These are phyloP conservation scores for Flaveria ramosissima DNA, from an alignment of 129 eudicot genomes.

Conservation along the genomic window DNA sequence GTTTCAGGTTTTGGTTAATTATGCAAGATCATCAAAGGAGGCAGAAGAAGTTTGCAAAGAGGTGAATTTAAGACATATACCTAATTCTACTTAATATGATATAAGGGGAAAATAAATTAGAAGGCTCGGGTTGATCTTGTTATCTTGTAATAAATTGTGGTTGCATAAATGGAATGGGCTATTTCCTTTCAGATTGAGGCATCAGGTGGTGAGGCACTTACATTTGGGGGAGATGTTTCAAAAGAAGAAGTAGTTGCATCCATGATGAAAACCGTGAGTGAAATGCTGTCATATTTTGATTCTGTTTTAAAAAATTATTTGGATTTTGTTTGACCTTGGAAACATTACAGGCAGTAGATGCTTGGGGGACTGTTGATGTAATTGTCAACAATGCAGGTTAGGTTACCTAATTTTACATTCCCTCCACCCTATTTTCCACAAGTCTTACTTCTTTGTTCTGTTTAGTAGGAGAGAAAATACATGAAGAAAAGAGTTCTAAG, in stretches of 20 bases:
- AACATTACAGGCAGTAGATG: slow-evolving; percentile 81
- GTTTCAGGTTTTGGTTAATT: slow-evolving; percentile 86
- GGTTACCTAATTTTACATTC: slow-evolving; percentile 45
- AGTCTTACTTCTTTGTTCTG: neutral
- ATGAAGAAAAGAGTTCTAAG: slow-evolving; percentile 13
- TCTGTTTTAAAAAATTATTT: neutral
- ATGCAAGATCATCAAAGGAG: slow-evolving; percentile 97
- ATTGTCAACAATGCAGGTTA: slow-evolving; percentile 95
- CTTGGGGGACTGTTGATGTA: slow-evolving; percentile 96
- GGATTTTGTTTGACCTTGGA: slow-evolving; percentile 16
- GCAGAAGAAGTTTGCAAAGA: slow-evolving; percentile 97
- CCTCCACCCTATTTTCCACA: neutral
- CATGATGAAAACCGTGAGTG: slow-evolving; percentile 91
- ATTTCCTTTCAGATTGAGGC: slow-evolving; percentile 71
- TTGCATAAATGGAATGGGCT: slow-evolving; percentile 10
- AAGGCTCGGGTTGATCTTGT: neutral
- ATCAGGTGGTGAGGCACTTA: slow-evolving; percentile 79
- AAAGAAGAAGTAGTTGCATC: slow-evolving; percentile 93
- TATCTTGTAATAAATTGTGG: neutral
- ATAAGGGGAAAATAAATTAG: neutral
- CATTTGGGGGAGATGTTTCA: slow-evolving; percentile 97
- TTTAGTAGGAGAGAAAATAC: slow-evolving; percentile 20
- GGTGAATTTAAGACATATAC: slow-evolving; percentile 39
- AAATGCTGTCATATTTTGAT: slow-evolving; percentile 23
- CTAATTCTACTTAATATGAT: neutral